Base-by-base conservation (phyloP, 352 stramenopile genomes). In the Phytopythium aichiense region DNA sequence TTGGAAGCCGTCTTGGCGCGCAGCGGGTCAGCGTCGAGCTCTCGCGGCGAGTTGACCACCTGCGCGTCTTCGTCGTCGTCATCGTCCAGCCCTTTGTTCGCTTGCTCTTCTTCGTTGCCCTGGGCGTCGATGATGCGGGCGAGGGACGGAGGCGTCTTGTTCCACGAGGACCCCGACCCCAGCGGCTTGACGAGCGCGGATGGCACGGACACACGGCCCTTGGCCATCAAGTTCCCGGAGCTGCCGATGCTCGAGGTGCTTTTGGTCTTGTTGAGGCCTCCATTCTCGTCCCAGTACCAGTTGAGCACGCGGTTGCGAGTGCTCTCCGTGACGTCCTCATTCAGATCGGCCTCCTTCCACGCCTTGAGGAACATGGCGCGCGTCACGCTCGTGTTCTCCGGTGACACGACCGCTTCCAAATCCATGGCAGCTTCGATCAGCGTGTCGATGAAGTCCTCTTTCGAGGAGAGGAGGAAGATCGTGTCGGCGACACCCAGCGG, bases 241-340 rank as follows among this genome's bases (percentile, higher is more conserved):
- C 52, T 58, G 9, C 37, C 23, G 9, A 58, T 33, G 33, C 33
- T 58, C 13, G 33, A 46, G 16, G n/a, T 46, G 11, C 20, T 45
- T n/a, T 52, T 25, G 40, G 49, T 65, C 11, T 65, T 46, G 9
- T 54, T n/a, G 25, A 62, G n/a, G 20, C 54, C 50, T n/a, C 58
- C 53, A 15, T 59, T 30, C 23, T 49, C 58, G 23, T 87, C 77
- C 81, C 81, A 91, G 60, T 91, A 91, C 81, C 81, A 91, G 22
- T 63, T 57, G 5, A 79, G 45, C 7, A 91, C 74, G 0, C 67
- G 70, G 7, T 71, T 66, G 53, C 79, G 76, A 2, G 72, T 81
- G 56, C 66, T 73, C 1, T 72, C 58, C 0, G 70, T 67, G 4
- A 87, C 65, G 46, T 87, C 77, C 3, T 58, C 55, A 55, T 75